Evolutionary conservation across 1,284 basidiomycete species (phyloP), one percentile per base, ranked within the genome.

Genomic region (Sporisorium graminicola): DNA sequence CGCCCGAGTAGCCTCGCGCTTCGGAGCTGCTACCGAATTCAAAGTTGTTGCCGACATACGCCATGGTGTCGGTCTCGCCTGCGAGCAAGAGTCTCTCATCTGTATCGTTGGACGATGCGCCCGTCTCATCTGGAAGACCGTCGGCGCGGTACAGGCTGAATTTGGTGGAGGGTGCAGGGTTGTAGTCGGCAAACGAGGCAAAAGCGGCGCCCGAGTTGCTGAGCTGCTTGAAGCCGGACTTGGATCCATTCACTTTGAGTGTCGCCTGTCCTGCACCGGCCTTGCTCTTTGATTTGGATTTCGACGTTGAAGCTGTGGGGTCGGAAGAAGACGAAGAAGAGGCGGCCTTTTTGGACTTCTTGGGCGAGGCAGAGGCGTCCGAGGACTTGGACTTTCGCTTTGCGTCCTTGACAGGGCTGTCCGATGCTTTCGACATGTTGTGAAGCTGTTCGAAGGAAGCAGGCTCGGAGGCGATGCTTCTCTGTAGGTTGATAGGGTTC

Each of bases 1-100:
- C 79, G n/a, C 81, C 81, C 1, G 78, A 69, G 73, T 83, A 83
- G 35, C 79, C 82, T 24, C 79, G 69, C 27, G 65, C 64, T 58
- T 80, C 80, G 24, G 68, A 49, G 33, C 68, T 70, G 66, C 72
- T 67, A n/a, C 73, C 79, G 8, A 70, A 56, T 22, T 77, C 70
- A n/a, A 75, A 82, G 56, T 82, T 83, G 72, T 66, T 70, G 53
- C 74, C 77, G 26, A 78, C 66, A 46, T 81, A 83, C 20, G 70
- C 74, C 42, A 82, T 81, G 10, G 74, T 77, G 26, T 76, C 71
- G 26, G 82, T 80, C 58, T 81, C 80, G 18, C 80, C 82, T 7
- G 75, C 75, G 2, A 83, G 74, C 9, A 82, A 43, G 26, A 82
- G 67, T 13, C 80, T 58, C 51, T 82, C 80, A 27, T 80, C 72